A percentile compares a stretch with the other conserved stretches of the same genome.
Conservation (phyloP, 2,329 filamentous ascomycete species). For the Aspergillus ruber region DNA sequence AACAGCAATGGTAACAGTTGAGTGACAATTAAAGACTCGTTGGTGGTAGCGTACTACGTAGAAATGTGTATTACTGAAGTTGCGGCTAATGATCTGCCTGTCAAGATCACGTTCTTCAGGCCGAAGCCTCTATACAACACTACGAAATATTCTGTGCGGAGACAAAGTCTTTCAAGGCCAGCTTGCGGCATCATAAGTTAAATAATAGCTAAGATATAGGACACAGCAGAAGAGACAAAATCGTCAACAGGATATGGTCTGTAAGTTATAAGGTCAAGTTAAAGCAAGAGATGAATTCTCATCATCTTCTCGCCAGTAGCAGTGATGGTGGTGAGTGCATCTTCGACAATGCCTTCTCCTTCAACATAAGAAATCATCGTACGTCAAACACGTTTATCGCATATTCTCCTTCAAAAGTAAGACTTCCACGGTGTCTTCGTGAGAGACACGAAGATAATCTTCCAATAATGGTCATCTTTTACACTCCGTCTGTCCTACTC, state of each 20-base stretch:
- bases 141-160: background rate
- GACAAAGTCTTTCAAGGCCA: conserved; percentile 11
- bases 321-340: conserved; percentile 6
- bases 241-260: conserved; percentile 13
- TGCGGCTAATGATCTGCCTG: background rate
- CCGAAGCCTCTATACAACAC: background rate
- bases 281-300: background rate
- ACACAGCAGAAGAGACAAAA: conserved; percentile 32
- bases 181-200: conserved; percentile 32
- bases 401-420: background rate
- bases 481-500: conserved; percentile 9
- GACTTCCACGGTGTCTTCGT: too few species aligned
- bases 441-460: conserved; percentile 21
- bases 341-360: conserved; percentile 12
- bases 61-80: background rate
- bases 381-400: background rate
- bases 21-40: too few species aligned
- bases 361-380: conserved; percentile 1
- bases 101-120: background rate
- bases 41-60: background rate
- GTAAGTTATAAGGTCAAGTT: conserved; percentile 14
- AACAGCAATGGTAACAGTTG: too few species aligned
- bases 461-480: conserved; percentile 8
- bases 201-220: conserved; percentile 37
- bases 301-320: conserved; percentile 10